Base-by-base conservation (phyloP, 768 basidiomycete species). In the Boletus coccyginus region DNA sequence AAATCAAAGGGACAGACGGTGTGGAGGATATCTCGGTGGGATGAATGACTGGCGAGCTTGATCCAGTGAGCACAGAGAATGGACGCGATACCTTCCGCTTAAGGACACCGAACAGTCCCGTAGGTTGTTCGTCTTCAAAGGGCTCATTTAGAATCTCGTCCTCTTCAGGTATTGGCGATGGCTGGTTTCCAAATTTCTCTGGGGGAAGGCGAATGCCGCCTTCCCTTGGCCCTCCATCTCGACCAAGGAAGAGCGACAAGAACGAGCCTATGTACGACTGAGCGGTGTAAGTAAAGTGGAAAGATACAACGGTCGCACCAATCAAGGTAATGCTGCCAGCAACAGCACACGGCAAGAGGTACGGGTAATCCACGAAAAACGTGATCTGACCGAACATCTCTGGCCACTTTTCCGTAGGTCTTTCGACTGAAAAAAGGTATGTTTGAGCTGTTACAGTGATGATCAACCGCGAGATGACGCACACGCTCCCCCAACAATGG, bases 331-430 rank as follows among this genome's bases (percentile, higher is more conserved):
- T 81, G 10, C 78, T 74, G 3, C 89, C 85, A 35, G 94, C 94
- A 45, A 95, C 72, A 19, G 78, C 75, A 65, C 90, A 92, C 1
- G 97, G 95, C 16, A 99, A 77, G 39, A 98, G 81, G 69, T 99
- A 99, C 2, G 97, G 97, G 68, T 91, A 94, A 8, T 76, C 76
- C 27, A 82, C 79, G 67, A 98, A 90, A 21, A 98, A 63, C 2
- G 81, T 75, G 7, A 86, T 63, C 24, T 82, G 74, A 46, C 76
- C 81, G 71, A 96, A 96, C 5, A 84, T 70, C 2, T 76, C 73
- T 2, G 95, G 93, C 87, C 92, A 96, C 67, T 97, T 98, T 45
- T 78, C 78, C 2, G 87, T 90, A 11, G 94, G 94, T 32, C 82
- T 82, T 76, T 92, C 92, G 61, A 90, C 90, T 93, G 63, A 53